phyloP scores from a whole-genome alignment of 805 yeast species.

The Komagataella mondaviorum region DNA sequence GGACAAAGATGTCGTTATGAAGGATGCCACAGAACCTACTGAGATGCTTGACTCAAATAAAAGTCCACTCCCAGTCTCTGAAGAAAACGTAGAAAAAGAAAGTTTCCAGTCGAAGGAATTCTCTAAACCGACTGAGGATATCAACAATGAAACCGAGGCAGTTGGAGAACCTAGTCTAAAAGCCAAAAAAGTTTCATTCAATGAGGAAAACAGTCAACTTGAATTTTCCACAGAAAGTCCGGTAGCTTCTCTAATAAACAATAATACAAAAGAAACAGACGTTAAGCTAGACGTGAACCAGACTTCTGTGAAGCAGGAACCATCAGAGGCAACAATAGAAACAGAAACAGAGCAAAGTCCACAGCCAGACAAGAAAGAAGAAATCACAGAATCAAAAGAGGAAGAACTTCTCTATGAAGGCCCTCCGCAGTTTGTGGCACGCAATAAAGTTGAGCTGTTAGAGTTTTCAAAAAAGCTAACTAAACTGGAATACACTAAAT shows the following conservation, averaged over 20 bases:
- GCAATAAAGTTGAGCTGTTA: slow-evolving; percentile 39
- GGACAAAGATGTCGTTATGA: neutral
- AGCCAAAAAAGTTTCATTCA: neutral
- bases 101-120: neutral
- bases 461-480: slow-evolving; percentile 26
- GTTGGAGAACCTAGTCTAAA: neutral
- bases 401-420: slow-evolving; percentile 34
- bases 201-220: neutral
- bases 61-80: neutral
- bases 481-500: slow-evolving; percentile 17
- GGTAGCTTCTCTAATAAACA: neutral
- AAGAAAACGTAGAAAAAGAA: neutral
- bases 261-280: neutral
- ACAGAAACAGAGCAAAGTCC: neutral
- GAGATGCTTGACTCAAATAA: neutral
- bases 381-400: slow-evolving; percentile 1
- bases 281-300: neutral
- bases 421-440: slow-evolving; percentile 48
- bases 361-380: neutral
- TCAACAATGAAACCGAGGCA: neutral
- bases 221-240: neutral
- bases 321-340: neutral
- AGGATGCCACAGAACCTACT: neutral
- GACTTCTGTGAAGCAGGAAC: slow-evolving; percentile 2
- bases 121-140: neutral